Base-by-base conservation (phyloP, 1,284 basidiomycete species). In the Rhizopogon hawkerae region DNA sequence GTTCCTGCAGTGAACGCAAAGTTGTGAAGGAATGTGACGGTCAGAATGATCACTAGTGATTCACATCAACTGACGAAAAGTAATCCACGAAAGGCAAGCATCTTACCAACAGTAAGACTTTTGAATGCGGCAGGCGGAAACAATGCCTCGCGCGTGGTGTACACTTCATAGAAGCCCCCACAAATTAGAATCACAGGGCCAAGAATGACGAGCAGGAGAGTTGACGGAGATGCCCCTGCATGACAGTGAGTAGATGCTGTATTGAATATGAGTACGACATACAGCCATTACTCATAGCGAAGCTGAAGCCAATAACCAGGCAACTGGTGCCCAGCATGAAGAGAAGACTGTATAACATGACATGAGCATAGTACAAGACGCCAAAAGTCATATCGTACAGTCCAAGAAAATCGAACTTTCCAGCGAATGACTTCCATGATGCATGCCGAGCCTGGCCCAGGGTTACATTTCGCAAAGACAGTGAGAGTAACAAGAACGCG, bases 1-100 rank as follows among this genome's bases (percentile, higher is more conserved):
- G 87, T 90, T 38, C 85, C 87, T 33, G 86, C 77, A 55, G 78
- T 89, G 67, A 89, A 90, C 14, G 79, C 79, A 56, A 89, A 75
- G 60, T 86, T 87, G 62, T 90, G 88, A 52, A 89, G 71, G 67
- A 89, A 87, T 24, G 78, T 79, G 53, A 87, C 73, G 16, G 78
- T 50, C 35, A 89, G 75, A 47, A 87, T 73, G 49, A 75, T 73
- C 54, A 79, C 86, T 89, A 45, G 44, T 42, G 53, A 46, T 63
- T 55, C 57, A 51, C 14, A 48, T 60, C 39, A 59, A 53, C 49
- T 47, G 47, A 52, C 45, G 34, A 42, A 49, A 53, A 50, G 35
- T 8, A 5, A 33, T 43, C 29, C 29, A 33, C 16, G 29, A 38
- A 43, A 57, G 51, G 34, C 46, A 26, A 52, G 24, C 16, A 10